A percentile compares a stretch with the other conserved stretches of the same genome.
phyloP scores from a whole-genome alignment of 768 basidiomycete genomes.

The Leucogyrophana mollusca region DNA sequence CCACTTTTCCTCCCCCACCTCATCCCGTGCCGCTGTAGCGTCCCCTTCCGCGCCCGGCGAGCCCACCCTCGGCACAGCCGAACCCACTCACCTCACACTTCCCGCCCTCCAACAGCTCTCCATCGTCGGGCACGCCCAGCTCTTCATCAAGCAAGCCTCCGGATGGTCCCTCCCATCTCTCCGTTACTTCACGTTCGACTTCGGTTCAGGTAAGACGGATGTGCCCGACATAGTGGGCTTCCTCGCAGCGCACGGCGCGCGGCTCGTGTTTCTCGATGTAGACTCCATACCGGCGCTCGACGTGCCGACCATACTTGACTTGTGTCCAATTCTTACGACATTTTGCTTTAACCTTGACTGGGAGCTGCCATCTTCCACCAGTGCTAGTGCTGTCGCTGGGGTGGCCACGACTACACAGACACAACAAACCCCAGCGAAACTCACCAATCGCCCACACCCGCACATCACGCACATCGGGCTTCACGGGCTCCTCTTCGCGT shows the following conservation, averaged over 20 bases:
- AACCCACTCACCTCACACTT: constrained; percentile 51
- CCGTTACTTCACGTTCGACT: constrained; percentile 54
- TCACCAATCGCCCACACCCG: constrained; percentile 53
- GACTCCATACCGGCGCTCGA: constrained; percentile 57
- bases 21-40: too few relatives aligned
- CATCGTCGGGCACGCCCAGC: constrained; percentile 56
- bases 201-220: constrained; percentile 33
- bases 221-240: constrained; percentile 61
- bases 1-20: neutral
- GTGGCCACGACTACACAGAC: constrained; percentile 6
- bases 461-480: constrained; percentile 63
- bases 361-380: too few relatives aligned
- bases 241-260: constrained; percentile 54
- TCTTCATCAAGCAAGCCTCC: constrained; percentile 67
- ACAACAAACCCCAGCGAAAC: constrained; percentile 24
- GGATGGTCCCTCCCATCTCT: constrained; percentile 69
- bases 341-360: constrained; percentile 80
- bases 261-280: constrained; percentile 65
- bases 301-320: constrained; percentile 56
- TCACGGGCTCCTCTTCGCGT: constrained; percentile 67
- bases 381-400: too few relatives aligned
- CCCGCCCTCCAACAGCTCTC: constrained; percentile 62
- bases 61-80: constrained; percentile 59
- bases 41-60: constrained; percentile 45
- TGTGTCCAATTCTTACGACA: constrained; percentile 59